phyloP scores from a whole-genome alignment of 345 rosid species.

The Eucalyptus microcorys region DNA sequence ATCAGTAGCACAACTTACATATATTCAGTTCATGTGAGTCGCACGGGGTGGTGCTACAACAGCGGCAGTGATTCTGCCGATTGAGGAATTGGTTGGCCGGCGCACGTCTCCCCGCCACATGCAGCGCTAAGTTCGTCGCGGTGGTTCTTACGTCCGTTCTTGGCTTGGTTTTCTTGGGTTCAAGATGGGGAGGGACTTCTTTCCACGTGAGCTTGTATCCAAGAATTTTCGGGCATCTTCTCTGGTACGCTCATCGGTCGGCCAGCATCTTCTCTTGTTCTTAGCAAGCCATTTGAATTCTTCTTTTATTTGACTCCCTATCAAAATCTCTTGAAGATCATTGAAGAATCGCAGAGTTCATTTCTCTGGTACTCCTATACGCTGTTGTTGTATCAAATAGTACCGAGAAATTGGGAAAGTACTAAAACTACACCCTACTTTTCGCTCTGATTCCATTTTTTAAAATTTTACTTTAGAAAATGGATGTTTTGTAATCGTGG shows the following conservation, averaged over 20 bases:
- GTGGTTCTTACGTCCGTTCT: neutral
- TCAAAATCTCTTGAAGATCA: neutral
- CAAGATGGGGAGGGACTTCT: neutral
- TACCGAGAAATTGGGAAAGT: neutral
- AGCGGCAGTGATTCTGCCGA: neutral
- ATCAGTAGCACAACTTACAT: neutral
- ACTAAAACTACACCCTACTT: neutral
- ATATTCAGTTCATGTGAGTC: neutral
- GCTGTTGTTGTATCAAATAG: neutral
- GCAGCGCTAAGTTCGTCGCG: neutral
- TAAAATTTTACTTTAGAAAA: neutral
- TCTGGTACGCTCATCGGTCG: neutral
- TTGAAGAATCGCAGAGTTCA: neutral
- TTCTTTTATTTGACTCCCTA: neutral
- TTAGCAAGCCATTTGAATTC: neutral
- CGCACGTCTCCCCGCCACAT: neutral
- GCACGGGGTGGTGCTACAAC: neutral
- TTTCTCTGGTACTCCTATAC: neutral
- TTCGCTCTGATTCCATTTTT: neutral
- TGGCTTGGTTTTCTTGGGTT: neutral
- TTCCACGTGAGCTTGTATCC: neutral
- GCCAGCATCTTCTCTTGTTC: neutral
- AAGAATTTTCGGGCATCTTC: neutral
- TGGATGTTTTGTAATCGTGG: neutral
- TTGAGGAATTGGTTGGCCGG: neutral